Conservation (phyloP, 2,329 filamentous ascomycete species). For the Neopestalotiopsis sp. region DNA sequence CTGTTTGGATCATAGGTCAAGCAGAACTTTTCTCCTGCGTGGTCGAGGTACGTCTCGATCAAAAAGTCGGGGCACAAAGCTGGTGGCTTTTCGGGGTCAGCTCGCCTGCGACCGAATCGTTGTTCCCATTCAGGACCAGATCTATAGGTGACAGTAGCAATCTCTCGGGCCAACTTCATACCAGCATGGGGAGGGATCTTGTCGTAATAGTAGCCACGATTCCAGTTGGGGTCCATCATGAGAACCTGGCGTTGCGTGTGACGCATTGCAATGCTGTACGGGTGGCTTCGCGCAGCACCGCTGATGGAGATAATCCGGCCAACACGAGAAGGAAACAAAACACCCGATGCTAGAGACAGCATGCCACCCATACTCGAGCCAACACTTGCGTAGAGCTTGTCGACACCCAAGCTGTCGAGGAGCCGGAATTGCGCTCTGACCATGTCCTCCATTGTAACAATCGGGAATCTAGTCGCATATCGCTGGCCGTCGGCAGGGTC, state of each 20-base stretch:
- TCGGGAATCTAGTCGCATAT: conserved; percentile 94
- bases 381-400: conserved; percentile 86
- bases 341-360: conserved; percentile 89
- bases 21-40: conserved; percentile 98
- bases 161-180: conserved; percentile 97
- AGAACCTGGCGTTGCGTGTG: conserved; percentile 97
- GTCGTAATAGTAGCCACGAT: conserved; percentile 91
- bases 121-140: conserved; percentile 98
- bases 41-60: conserved; percentile 97
- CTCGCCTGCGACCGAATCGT: conserved; percentile 85
- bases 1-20: conserved; percentile 97
- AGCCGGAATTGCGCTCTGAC: conserved; percentile 93
- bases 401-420: conserved; percentile 78
- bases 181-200: conserved; percentile 88
- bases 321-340: conserved; percentile 82
- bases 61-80: conserved; percentile 97
- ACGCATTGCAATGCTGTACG: conserved; percentile 98
- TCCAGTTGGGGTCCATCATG: conserved; percentile 99
- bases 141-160: conserved; percentile 96
- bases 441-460: conserved; percentile 97
- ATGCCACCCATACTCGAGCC: conserved; percentile 98
- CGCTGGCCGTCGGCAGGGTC: conserved; percentile 87
- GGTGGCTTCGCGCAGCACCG: conserved; percentile 92
- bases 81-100: conserved; percentile 84
- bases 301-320: conserved; percentile 86